phyloP scores from a whole-genome alignment of 768 basidiomycete genomes.

The Galerina marginata region DNA sequence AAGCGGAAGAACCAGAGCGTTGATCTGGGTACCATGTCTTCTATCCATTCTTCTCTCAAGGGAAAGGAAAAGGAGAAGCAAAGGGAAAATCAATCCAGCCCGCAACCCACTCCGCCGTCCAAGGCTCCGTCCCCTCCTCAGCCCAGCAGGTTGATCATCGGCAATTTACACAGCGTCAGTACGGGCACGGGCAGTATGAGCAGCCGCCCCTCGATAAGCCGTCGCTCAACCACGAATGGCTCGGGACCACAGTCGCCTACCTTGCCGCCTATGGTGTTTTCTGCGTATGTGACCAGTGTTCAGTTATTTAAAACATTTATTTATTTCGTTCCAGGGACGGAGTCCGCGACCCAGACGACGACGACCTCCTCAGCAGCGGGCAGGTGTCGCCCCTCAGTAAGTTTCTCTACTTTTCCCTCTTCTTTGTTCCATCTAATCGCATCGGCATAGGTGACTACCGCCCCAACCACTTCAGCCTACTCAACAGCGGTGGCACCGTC shows the following conservation, averaged over 20 bases:
- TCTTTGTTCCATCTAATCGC: conserved; percentile 17
- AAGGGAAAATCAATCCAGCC: not conserved
- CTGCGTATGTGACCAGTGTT: conserved; percentile 25
- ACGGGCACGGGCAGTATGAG: conserved; percentile 8
- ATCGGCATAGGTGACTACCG: conserved; percentile 32
- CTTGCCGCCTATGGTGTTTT: conserved; percentile 36
- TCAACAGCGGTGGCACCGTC: conserved; percentile 10
- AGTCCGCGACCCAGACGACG: conserved; percentile 49
- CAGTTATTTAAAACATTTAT: not conserved
- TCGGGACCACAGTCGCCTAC: conserved; percentile 38
- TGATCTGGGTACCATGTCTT: conserved; percentile 22
- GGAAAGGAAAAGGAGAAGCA: conserved; percentile 4
- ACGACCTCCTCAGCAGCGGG: conserved; percentile 77
- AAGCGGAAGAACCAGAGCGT: conserved; percentile 31
- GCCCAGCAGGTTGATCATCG: conserved; percentile 22
- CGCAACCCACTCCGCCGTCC: not conserved
- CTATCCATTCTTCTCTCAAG: conserved; percentile 13
- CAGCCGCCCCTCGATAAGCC: conserved; percentile 16
- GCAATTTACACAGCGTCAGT: not conserved
- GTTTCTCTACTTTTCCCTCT: conserved; percentile 23
- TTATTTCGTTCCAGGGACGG: conserved; percentile 12
- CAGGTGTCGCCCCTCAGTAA: conserved; percentile 75
- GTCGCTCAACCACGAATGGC: conserved; percentile 10
- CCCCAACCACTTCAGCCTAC: conserved; percentile 34
- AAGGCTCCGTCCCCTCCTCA: not conserved